Evolutionary conservation across 2,329 filamentous ascomycete genomes (phyloP), one percentile per base, ranked within the genome.

Genomic region (Acarospora socialis): DNA sequence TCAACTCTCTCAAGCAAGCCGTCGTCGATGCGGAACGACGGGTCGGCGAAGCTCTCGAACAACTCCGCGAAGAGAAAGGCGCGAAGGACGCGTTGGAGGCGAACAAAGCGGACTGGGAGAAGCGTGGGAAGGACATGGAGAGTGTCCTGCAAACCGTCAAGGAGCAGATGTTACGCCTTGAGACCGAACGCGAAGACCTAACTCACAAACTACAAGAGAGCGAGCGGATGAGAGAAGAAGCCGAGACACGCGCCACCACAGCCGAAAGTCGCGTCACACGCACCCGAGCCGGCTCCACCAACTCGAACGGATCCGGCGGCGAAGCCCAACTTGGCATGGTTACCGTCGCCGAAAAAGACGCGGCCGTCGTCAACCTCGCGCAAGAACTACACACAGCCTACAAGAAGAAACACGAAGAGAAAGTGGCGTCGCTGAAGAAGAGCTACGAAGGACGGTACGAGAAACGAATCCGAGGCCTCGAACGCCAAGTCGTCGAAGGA

Each of bases 351-450:
- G 83, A 92, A 42, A 79, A 93, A 30, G 86, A 94, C 49, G 66
- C 81, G 26, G 79, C 80, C 2, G 79, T 87, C 14, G 83, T 93
- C 56, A 83, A 86, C 43, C 84, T 95, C 23, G 86, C 87, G n/a
- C 72, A 83, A 18, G 90, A 98, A 51, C 68, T 98, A 23, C 90
- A 98, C 52, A 69, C 77, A 0, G 68, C 93, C 7, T 98, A 98
- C 68, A 95, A 94, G 61, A 76, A 79, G 51, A 98, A 98, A 60
- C 90, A 98, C 53, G 87, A 95, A 61, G 82, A 77, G 40, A 98
- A 98, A 62, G 87, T 95, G 26, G 72, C 81, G 1, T 87, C 86
- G 3, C 66, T 98, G 42, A 95, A 77, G 52, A 73, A 75, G 46
- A 72, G 68, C 48, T 77, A 95, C 58, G 83, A 94, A 54, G 70